Conservation (phyloP, 1,139 yeast species). For the Kodamaea ohmeri region DNA sequence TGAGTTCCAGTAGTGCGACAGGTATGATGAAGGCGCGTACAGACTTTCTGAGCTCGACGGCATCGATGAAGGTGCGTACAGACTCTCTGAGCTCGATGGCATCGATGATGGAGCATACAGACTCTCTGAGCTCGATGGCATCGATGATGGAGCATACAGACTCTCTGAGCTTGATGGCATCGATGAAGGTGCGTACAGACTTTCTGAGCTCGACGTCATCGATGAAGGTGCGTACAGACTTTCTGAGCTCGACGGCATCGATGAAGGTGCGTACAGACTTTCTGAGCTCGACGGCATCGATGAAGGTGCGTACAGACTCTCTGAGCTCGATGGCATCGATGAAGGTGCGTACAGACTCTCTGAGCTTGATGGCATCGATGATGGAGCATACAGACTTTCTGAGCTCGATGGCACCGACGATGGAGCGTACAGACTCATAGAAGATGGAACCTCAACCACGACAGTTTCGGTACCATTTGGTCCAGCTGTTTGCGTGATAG, state of each 20-base stretch:
- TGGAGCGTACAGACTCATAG: background rate
- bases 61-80: background rate
- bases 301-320: background rate
- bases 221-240: background rate
- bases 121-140: background rate
- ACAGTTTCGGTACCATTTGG: constrained; percentile 5
- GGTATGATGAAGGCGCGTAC: background rate
- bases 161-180: background rate
- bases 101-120: background rate
- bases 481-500: background rate
- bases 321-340: background rate
- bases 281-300: background rate
- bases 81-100: background rate
- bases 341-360: background rate
- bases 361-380: background rate
- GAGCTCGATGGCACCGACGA: no score
- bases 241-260: background rate
- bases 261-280: background rate
- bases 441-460: background rate
- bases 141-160: background rate
- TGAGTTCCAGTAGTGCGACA: no score
- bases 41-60: background rate
- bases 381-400: background rate
- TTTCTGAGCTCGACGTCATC: no score
- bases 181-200: background rate